A percentile compares a stretch with the other conserved stretches of the same genome.
These are phyloP conservation scores for Solanum rostratum DNA, from an alignment of 257 asterid species.

Conservation along the genomic window DNA sequence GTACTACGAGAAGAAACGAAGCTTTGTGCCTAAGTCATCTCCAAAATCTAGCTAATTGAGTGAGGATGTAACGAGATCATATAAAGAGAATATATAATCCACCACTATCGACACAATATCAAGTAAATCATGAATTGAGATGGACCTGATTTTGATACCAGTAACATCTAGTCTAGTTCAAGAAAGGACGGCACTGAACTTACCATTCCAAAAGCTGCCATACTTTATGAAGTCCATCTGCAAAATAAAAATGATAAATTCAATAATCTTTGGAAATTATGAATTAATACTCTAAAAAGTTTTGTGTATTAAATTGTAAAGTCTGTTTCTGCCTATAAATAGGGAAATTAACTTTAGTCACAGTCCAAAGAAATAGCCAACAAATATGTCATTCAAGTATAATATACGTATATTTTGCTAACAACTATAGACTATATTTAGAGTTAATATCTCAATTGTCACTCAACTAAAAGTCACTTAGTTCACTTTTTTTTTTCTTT, in stretches of 20 bases:
- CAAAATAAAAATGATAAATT: background rate
- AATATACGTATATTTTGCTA: no score
- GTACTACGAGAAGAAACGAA: background rate
- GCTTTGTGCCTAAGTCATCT: background rate
- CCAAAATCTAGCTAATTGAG: background rate
- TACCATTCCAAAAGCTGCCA: conserved; percentile 56
- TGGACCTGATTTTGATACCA: no score
- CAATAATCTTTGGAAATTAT: background rate
- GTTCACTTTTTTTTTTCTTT: no score
- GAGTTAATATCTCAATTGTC: no score
- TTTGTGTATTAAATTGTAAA: background rate
- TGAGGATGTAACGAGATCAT: background rate
- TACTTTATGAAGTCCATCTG: conserved; percentile 61
- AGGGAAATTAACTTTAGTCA: background rate
- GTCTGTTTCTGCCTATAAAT: background rate
- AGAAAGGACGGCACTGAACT: background rate
- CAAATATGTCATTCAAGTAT: no score
- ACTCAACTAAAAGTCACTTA: no score
- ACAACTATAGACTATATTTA: no score
- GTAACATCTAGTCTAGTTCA: background rate
- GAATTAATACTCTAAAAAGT: background rate
- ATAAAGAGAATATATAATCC: no score
- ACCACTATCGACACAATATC: no score
- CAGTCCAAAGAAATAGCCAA: background rate
- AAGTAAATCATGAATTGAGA: no score